Conservation (phyloP, 257 asterid species). For the Dorcoceras hygrometricum region DNA sequence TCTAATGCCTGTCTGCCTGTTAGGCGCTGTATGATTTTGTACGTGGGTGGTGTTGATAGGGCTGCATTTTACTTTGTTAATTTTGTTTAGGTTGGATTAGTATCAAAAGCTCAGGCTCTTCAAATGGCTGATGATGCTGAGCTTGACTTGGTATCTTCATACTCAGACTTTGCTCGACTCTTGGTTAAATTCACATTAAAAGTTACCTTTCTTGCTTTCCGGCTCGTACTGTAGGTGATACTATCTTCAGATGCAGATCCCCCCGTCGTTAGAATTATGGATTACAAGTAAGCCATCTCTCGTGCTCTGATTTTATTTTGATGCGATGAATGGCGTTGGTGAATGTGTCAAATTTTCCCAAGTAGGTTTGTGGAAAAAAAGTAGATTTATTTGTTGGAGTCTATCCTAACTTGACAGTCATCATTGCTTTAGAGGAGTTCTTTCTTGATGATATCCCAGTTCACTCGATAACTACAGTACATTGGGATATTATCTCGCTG, state of each 20-base stretch:
- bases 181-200: not conserved
- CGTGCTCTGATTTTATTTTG: not conserved
- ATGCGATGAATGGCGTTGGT: not conserved
- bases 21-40: not conserved
- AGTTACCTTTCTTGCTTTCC: conserved; percentile 19
- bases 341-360: not conserved
- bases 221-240: conserved; percentile 59
- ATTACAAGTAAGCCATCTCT: conserved; percentile 68
- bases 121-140: conserved; percentile 83
- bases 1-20: not conserved
- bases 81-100: conserved; percentile 72
- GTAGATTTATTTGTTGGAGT: not conserved
- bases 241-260: conserved; percentile 95
- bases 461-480: too few relatives aligned
- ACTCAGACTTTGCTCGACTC: not conserved
- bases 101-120: conserved; percentile 69
- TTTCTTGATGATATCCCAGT: conserved; percentile 6
- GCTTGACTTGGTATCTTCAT: not conserved
- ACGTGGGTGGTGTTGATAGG: not conserved
- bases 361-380: not conserved
- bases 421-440: not conserved
- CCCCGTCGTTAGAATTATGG: conserved; percentile 91
- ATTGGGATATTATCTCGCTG: too few relatives aligned
- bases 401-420: conserved; percentile 10
- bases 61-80: conserved; percentile 13